Evolutionary conservation across 257 asterid genomes (phyloP).

Genomic region (Ilex asprella): DNA sequence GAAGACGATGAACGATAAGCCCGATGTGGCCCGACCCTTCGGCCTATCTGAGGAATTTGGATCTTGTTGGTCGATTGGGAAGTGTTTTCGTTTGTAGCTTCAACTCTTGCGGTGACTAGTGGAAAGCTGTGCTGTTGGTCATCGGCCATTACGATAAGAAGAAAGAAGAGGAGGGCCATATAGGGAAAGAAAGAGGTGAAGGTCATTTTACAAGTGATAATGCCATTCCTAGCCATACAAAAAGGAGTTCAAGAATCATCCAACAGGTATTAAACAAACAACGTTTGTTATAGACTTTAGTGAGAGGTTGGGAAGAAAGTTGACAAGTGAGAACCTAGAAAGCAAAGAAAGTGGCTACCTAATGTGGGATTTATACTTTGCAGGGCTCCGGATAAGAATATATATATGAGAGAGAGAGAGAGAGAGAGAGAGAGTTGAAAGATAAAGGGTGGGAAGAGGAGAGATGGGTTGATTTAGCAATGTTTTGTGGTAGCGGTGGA

Average conservation of each 20-base stretch:
- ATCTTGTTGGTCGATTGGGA: background rate
- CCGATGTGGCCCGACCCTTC: constrained; percentile 6
- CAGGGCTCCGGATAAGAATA: too few relatives aligned
- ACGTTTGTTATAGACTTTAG: too few relatives aligned
- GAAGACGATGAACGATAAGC: constrained; percentile 6
- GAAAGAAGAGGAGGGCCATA: constrained; percentile 12
- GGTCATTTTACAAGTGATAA: constrained; percentile 9
- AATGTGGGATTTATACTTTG: background rate
- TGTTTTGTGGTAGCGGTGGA: constrained; percentile 3
- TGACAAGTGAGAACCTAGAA: background rate
- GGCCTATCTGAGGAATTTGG: constrained; percentile 14
- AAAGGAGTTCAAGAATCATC: background rate
- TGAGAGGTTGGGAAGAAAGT: background rate
- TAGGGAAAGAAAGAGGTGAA: constrained; percentile 11
- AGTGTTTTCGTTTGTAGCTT: background rate
- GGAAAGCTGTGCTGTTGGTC: background rate
- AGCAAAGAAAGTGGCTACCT: background rate
- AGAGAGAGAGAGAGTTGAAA: constrained; percentile 16
- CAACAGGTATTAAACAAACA: too few relatives aligned
- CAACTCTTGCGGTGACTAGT: background rate
- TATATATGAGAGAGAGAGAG: too few relatives aligned
- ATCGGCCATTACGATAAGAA: constrained; percentile 15
- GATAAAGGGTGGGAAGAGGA: constrained; percentile 10
- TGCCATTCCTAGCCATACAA: constrained; percentile 18
- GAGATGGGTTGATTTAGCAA: constrained; percentile 13